These are phyloP conservation scores for Biscogniauxia mediterranea DNA, from an alignment of 2,329 filamentous ascomycete genomes.

Conservation along the genomic window DNA sequence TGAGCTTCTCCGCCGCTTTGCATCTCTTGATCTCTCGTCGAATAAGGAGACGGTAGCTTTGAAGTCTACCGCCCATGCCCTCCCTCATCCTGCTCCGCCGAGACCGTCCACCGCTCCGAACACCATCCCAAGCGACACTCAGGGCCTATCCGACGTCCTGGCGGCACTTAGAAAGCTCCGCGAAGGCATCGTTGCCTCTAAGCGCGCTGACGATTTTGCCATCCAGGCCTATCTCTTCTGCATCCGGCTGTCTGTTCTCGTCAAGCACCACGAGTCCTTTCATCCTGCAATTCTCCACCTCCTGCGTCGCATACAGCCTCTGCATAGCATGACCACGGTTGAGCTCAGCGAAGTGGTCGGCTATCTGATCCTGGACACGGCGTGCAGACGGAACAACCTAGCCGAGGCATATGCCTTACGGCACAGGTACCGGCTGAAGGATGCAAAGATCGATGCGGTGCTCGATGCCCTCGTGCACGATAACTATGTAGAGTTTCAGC, in stretches of 20 bases:
- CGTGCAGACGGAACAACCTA: conserved; percentile 77
- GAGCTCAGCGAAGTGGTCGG: conserved; percentile 77
- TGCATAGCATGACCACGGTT: conserved; percentile 64
- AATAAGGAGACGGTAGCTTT: conserved; percentile 35
- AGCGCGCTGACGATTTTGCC: conserved; percentile 75
- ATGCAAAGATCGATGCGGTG: conserved; percentile 66
- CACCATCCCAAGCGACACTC: conserved; percentile 42
- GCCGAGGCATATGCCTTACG: conserved; percentile 69
- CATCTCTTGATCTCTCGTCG: conserved; percentile 52
- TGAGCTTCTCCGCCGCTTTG: conserved; percentile 73
- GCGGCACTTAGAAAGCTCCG: conserved; percentile 87
- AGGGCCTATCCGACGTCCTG: conserved; percentile 71
- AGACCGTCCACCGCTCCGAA: conserved; percentile 20
- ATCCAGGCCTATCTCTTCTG: conserved; percentile 91
- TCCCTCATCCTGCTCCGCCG: conserved; percentile 9
- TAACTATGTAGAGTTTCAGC: conserved; percentile 79
- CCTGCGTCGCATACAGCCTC: conserved; percentile 66
- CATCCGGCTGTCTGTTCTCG: conserved; percentile 78
- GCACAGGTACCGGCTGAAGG: conserved; percentile 58
- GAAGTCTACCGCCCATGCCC: conserved; percentile 6
- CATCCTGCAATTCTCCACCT: conserved; percentile 82
- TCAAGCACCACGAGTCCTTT: conserved; percentile 83
- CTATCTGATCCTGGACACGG: conserved; percentile 83
- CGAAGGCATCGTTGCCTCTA: conserved; percentile 80
- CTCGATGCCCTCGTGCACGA: conserved; percentile 73